These are phyloP conservation scores for Inonotus obliquus DNA, from an alignment of 1,284 basidiomycete genomes.

Conservation along the genomic window DNA sequence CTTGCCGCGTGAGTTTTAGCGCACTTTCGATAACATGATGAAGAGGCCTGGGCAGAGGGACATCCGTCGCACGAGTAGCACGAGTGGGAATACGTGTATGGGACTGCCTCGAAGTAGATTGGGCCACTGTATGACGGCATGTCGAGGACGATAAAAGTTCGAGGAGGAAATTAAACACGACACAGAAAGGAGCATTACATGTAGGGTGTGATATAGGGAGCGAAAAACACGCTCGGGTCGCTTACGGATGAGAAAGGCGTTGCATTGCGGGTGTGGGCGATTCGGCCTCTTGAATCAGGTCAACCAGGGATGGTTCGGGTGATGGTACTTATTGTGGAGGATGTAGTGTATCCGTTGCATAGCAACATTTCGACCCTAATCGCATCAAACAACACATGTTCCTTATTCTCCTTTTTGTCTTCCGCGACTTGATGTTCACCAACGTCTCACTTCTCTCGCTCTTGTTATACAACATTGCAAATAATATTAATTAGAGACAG, in stretches of 20 bases:
- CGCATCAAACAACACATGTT: neutral
- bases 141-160: neutral
- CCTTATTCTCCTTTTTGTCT: neutral
- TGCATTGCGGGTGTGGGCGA: neutral
- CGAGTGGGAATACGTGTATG: neutral
- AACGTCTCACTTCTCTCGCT: neutral
- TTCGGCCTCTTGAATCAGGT: neutral
- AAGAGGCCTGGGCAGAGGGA: slow-evolving; percentile 9
- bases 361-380: neutral
- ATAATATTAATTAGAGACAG: neutral
- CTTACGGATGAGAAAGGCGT: neutral
- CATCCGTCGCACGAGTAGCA: slow-evolving; percentile 9
- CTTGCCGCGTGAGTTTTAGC: neutral
- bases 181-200: neutral
- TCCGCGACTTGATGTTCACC: neutral
- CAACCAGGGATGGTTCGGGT: neutral
- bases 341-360: neutral
- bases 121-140: slow-evolving; percentile 2
- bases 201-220: neutral
- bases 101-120: slow-evolving; percentile 5
- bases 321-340: neutral
- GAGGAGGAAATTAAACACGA: neutral
- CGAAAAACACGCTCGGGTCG: slow-evolving; percentile 5
- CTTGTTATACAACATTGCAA: neutral
- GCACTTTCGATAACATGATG: neutral